phyloP scores from a whole-genome alignment of 129 eudicot species.

The Chrysanthemum makinoi region DNA sequence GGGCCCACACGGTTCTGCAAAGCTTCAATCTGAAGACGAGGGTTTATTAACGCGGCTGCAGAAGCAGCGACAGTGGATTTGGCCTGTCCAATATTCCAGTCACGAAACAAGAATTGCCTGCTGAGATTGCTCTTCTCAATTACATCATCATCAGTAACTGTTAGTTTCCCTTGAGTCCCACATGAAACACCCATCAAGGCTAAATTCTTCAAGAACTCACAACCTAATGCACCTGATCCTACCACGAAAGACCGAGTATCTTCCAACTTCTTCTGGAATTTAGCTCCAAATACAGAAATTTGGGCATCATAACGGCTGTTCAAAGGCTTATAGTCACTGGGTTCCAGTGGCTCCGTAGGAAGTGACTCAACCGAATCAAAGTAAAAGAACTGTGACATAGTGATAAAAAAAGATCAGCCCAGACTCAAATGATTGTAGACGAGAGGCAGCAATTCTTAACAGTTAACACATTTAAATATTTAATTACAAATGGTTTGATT shows the following conservation, averaged over 20 bases:
- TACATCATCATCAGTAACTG: constrained; percentile 91
- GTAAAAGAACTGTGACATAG: constrained; percentile 65
- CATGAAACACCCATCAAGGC: constrained; percentile 98
- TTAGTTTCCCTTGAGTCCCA: constrained; percentile 58
- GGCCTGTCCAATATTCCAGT: constrained; percentile 98
- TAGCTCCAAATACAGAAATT: constrained; percentile 78
- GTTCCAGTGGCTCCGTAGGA: constrained; percentile 58
- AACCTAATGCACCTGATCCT: constrained; percentile 93
- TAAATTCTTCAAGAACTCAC: constrained; percentile 80
- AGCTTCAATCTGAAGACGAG: constrained; percentile 68
- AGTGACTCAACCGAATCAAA: constrained; percentile 84
- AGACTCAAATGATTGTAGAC: neutral
- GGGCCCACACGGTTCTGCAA: constrained; percentile 96
- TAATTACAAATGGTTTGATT: neutral
- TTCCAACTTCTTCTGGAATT: constrained; percentile 81
- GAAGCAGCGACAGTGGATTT: constrained; percentile 93
- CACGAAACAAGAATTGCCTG: constrained; percentile 85
- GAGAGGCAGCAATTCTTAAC: neutral
- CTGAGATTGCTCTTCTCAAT: constrained; percentile 95
- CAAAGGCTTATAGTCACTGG: constrained; percentile 52
- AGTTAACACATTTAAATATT: neutral
- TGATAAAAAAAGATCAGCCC: neutral
- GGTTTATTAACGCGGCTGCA: constrained; percentile 70
- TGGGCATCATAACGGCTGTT: constrained; percentile 90
- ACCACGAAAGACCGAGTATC: constrained; percentile 55